Conservation (phyloP, 768 basidiomycete species). For the Podaxis mareebaensis region DNA sequence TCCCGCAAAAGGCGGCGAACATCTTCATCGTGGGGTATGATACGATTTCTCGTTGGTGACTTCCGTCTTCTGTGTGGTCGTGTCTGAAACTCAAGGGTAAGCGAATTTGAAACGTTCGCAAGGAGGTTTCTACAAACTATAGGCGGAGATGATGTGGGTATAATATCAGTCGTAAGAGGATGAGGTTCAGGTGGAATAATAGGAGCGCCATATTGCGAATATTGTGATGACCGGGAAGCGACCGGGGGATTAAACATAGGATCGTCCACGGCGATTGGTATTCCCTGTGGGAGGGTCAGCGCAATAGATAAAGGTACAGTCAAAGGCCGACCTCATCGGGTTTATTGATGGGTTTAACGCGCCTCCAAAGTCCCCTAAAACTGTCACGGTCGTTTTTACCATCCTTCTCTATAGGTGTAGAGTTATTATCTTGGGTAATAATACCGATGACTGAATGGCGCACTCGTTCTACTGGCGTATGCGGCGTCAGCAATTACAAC, state of each 20-base stretch:
- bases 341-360: conserved; percentile 76
- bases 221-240: conserved; percentile 38
- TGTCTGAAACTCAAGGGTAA: not conserved
- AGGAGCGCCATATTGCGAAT: conserved; percentile 39
- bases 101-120: not conserved
- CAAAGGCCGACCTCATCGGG: conserved; percentile 65
- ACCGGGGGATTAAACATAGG: conserved; percentile 75
- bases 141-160: conserved; percentile 27
- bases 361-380: conserved; percentile 76
- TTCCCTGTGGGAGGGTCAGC: conserved; percentile 42
- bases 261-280: conserved; percentile 78
- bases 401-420: conserved; percentile 22
- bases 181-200: conserved; percentile 37
- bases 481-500: conserved; percentile 84
- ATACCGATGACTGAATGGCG: not conserved
- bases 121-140: conserved; percentile 20
- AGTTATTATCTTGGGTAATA: not conserved
- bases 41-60: conserved; percentile 37
- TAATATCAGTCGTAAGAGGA: conserved; percentile 28
- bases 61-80: conserved; percentile 38
- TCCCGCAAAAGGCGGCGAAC: conserved; percentile 82
- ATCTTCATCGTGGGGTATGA: conserved; percentile 80
- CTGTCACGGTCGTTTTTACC: conserved; percentile 38
- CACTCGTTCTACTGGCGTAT: conserved; percentile 57
- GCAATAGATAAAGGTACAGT: not conserved